Base-by-base conservation (phyloP, 108 stramenopile species). In the Discostella stelligeroides region DNA sequence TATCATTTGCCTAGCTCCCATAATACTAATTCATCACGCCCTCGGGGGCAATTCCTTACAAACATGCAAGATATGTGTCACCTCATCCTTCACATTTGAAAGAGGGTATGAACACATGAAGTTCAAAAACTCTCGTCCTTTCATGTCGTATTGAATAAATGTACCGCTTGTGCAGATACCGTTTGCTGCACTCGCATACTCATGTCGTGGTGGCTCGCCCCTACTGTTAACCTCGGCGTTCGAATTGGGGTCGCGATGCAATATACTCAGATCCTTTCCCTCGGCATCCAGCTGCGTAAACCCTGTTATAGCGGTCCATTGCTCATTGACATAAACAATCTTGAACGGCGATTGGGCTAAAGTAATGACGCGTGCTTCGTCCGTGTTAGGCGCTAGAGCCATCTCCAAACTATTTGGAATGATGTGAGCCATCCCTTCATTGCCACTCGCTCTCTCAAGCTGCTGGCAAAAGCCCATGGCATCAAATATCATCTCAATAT, bases 401-500 rank as follows among this genome's bases (percentile, higher is more conserved):
- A 89, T 91, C 53, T 94, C 89, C 38, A 91, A 66, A 69, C 86
- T 86, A 24, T 87, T 87, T 38, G 92, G 92, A 29, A 94, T 83
- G 24, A 91, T 88, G 67, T 92, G 87, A 8, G 86, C 88, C 25
- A 74, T 70, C 10, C 80, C 81, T 25, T 89, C 81, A 45, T 80
- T 86, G 10, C 91, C 88, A 65, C 85, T 89, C 24, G 91, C 85
- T 42, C 88, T 73, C 72, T 89, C 88, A 12, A 94, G 73, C 76
- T 88, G 89, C 67, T 94, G 93, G 82, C 91, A 91, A 56, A 94
- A 91, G 10, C 90, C 88, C 93, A 94, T 91, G 49, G 90, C 89
- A 76, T 94, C 93, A 58, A 84, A 94, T 12, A 88, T 83, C 70
- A 94, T 81, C 59, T 94, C 93, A 34, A 92, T 60, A 51, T 75